These are phyloP conservation scores for Arthrocladium fulminans DNA, from an alignment of 2,329 filamentous ascomycete genomes.

Conservation along the genomic window DNA sequence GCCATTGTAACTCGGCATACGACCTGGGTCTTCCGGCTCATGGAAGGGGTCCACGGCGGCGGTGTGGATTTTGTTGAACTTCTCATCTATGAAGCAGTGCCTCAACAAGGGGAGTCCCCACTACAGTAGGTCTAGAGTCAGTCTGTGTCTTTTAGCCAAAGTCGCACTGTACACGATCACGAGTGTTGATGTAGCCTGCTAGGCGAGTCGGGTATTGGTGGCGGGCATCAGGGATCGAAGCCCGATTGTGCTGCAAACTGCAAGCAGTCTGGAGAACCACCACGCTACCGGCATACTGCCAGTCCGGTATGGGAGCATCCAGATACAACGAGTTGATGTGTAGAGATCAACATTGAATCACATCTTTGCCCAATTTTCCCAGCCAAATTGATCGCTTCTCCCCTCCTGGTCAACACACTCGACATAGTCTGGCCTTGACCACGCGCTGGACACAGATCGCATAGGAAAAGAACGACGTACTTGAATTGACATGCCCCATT, in stretches of 20 bases:
- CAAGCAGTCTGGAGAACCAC: too few species aligned
- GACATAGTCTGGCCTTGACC: too few species aligned
- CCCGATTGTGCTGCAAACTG: too few species aligned
- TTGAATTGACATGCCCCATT: constrained; percentile 30
- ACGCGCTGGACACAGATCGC: neutral
- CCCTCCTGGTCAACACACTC: too few species aligned
- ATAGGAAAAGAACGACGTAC: neutral
- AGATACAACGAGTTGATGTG: neutral
- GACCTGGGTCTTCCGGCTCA: constrained; percentile 21
- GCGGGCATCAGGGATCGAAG: too few species aligned
- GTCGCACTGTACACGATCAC: too few species aligned
- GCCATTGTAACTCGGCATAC: constrained; percentile 23
- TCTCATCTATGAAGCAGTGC: constrained; percentile 20
- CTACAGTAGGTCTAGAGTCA: neutral
- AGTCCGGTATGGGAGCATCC: neutral
- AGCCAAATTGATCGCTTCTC: too few species aligned
- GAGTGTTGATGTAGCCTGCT: too few species aligned
- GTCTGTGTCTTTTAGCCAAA: neutral
- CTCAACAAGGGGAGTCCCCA: constrained; percentile 24
- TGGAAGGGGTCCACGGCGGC: constrained; percentile 26
- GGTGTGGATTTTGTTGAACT: constrained; percentile 24
- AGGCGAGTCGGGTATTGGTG: too few species aligned
- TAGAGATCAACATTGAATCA: too few species aligned
- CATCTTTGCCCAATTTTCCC: too few species aligned
- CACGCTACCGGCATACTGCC: too few species aligned